phyloP scores from a whole-genome alignment of 768 basidiomycete species.

The Suillus lakei region DNA sequence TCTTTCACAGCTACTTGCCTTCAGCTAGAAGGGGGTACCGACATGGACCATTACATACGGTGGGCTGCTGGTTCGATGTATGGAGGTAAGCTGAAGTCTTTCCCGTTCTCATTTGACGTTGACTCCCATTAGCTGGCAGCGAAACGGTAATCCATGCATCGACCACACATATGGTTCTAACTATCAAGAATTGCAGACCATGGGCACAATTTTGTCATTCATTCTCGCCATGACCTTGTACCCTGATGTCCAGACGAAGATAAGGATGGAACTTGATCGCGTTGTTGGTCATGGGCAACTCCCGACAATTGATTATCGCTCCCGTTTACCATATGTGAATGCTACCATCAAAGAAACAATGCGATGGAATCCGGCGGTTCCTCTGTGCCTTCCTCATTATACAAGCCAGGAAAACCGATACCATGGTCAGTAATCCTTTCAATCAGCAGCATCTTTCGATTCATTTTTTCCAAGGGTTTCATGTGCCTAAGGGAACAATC shows the following conservation, averaged over 20 bases:
- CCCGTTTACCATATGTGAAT: constrained; percentile 53
- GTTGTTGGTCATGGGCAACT: constrained; percentile 37
- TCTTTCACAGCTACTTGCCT: constrained; percentile 8
- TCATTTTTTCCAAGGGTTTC: constrained; percentile 27
- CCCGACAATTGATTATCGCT: constrained; percentile 30
- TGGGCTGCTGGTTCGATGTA: constrained; percentile 16
- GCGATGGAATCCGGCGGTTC: constrained; percentile 38
- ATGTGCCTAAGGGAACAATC: constrained; percentile 45
- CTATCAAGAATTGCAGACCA: constrained; percentile 5
- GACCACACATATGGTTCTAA: neutral
- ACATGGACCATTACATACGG: constrained; percentile 9
- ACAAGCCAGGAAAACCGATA: constrained; percentile 16
- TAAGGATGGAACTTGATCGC: constrained; percentile 37
- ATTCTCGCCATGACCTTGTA: constrained; percentile 12
- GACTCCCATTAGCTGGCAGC: constrained; percentile 1
- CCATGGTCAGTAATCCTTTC: constrained; percentile 7
- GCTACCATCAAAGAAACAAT: constrained; percentile 47
- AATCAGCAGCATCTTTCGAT: neutral
- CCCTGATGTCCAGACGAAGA: constrained; percentile 1
- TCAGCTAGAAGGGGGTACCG: neutral
- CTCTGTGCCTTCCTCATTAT: constrained; percentile 21
- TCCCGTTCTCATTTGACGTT: neutral
- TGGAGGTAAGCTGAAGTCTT: constrained; percentile 2
- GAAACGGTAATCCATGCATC: constrained; percentile 6
- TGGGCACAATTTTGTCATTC: constrained; percentile 6